These are phyloP conservation scores for Cyclotella baltica DNA, from an alignment of 108 stramenopile species.

Conservation along the genomic window DNA sequence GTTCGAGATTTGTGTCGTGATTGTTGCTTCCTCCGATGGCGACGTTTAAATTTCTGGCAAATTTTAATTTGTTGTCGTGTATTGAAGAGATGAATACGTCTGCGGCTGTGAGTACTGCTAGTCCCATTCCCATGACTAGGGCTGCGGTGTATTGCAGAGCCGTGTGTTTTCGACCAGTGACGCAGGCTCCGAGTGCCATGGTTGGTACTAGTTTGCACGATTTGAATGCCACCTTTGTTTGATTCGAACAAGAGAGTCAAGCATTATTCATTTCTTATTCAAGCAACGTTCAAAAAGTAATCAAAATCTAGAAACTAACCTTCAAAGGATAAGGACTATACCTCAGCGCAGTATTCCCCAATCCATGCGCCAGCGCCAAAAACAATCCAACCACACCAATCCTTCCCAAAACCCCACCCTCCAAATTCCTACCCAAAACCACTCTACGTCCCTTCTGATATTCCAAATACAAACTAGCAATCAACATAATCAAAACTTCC, in stretches of 20 bases:
- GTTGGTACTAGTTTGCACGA: constrained; percentile 55
- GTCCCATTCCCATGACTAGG: constrained; percentile 48
- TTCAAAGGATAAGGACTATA: constrained; percentile 49
- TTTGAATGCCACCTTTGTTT: constrained; percentile 45
- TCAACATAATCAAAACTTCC: constrained; percentile 46
- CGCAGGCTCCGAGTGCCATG: constrained; percentile 46
- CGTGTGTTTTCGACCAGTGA: constrained; percentile 37
- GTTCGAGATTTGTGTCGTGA: background rate
- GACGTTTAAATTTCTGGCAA: constrained; percentile 5
- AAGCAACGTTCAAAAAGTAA: background rate
- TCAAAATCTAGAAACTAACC: constrained; percentile 12
- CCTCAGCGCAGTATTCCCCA: constrained; percentile 39
- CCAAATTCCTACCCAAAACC: background rate
- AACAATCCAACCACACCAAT: constrained; percentile 31
- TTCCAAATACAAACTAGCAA: constrained; percentile 16
- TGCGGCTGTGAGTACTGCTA: constrained; percentile 43
- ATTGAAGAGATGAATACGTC: constrained; percentile 28
- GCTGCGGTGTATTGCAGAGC: constrained; percentile 47
- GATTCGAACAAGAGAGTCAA: background rate
- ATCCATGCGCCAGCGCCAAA: constrained; percentile 37
- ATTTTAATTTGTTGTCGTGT: background rate
- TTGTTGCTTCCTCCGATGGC: background rate
- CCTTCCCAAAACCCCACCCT: constrained; percentile 9
- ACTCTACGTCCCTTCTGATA: background rate
- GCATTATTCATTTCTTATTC: background rate